Evolutionary conservation across 1,284 basidiomycete genomes (phyloP).

Genomic region (Ustilago loliicola): DNA sequence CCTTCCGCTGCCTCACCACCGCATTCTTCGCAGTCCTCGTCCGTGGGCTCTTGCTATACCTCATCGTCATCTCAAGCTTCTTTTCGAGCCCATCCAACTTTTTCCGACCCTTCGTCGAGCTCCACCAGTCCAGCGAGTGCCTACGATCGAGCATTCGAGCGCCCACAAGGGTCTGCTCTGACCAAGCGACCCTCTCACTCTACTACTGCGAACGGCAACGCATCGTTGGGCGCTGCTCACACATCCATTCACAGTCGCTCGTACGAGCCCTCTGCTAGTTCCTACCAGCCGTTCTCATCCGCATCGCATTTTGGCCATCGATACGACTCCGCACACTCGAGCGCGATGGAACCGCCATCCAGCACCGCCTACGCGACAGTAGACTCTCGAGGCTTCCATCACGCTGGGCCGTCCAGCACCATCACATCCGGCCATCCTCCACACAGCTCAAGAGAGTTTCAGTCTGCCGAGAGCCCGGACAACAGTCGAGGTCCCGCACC

Average conservation of each 20-base stretch:
- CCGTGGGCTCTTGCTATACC: conserved; percentile 48
- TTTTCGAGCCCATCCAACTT: conserved; percentile 18
- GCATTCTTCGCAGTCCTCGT: conserved; percentile 54
- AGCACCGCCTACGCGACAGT: conserved; percentile 11
- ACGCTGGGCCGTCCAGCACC: conserved; percentile 15
- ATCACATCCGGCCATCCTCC: neutral
- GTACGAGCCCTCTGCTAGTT: neutral
- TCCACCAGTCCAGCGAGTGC: conserved; percentile 45
- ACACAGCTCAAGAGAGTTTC: conserved; percentile 10
- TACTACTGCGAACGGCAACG: neutral
- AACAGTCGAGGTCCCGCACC: conserved; percentile 33
- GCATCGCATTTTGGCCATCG: neutral
- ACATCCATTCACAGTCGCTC: conserved; percentile 6
- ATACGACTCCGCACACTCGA: neutral
- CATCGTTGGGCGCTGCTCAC: neutral
- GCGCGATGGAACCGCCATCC: conserved; percentile 26
- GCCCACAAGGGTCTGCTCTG: conserved; percentile 2
- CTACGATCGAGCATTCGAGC: conserved; percentile 21
- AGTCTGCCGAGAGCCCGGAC: conserved; percentile 36
- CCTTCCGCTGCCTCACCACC: conserved; percentile 46
- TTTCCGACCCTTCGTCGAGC: conserved; percentile 43
- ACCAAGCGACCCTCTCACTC: conserved; percentile 21
- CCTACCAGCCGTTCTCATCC: conserved; percentile 16
- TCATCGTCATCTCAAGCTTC: conserved; percentile 46
- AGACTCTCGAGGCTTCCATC: conserved; percentile 17